Evolutionary conservation across 768 basidiomycete species (phyloP), one percentile per base, ranked within the genome.

Genomic region (Candolleomyces efflorescens): DNA sequence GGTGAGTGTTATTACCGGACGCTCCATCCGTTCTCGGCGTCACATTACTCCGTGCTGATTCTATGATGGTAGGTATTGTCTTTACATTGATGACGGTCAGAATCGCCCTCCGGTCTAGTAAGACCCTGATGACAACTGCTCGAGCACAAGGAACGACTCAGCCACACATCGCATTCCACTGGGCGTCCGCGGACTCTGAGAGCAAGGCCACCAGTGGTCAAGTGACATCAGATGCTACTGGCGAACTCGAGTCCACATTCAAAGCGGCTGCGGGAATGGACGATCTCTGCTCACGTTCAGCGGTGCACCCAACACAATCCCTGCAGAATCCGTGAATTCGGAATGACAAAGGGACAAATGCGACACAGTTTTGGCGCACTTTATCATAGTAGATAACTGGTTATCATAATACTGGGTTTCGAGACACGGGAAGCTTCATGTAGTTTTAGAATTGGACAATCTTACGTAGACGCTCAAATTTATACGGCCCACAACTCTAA

Each of bases 81-180:
- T 39, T 56, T 26, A 26, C 50, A 18, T 22, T 52, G 50, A 52
- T 52, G 50, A 26, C 50, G 26, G 50, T 52, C 37, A 27, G 50
- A 17, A 18, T 52, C 23, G 50, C 50, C 15, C 27, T 52, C 24
- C 27, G 50, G 50, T 52, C 50, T 13, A 52, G 26, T n/a, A 52
- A 38, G 50, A 32, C 20, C 18, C 32, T 52, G 50, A 52, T 52
- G 50, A 54, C 53, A 38, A 54, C 43, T 43, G 41, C 41, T 5
- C 41, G 41, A 17, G 41, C 41, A 17, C 41, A 43, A 17, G 41
- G 41, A 43, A 43, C 41, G 41, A 43, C 41, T 17, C 41, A 43
- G 15, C 41, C 41, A 13, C 41, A 43, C 5, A 5, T 43, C 17
- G 17, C 41, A 17, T 20, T 43, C 6, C 41, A 43, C 18, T 43